These are phyloP conservation scores for Apophysomyces sp. DNA, from an alignment of 371 early-diverging fungal genomes.

Conservation along the genomic window DNA sequence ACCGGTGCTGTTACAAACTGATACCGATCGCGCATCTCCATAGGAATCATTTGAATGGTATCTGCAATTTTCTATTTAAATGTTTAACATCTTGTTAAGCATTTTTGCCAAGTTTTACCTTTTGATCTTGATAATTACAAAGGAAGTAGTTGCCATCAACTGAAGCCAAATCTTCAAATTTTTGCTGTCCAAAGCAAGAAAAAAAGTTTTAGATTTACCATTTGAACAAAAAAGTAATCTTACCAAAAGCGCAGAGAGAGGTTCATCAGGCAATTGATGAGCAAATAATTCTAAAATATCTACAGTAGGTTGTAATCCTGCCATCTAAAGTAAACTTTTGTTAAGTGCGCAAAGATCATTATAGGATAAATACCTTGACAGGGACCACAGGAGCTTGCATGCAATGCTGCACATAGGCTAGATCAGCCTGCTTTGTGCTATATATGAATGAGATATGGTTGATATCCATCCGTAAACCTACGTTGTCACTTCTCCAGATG, in stretches of 20 bases:
- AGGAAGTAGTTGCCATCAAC: conserved; percentile 73
- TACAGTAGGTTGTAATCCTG: conserved; percentile 76
- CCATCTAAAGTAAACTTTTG: conserved; percentile 41
- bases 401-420: conserved; percentile 28
- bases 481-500: conserved; percentile 66
- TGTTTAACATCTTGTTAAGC: not conserved
- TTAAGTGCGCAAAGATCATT: not conserved
- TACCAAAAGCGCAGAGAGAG: conserved; percentile 65
- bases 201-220: conserved; percentile 13
- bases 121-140: conserved; percentile 71
- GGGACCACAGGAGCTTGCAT: conserved; percentile 28
- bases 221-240: conserved; percentile 13
- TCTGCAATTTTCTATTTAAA: conserved; percentile 55
- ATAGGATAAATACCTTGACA: conserved; percentile 24
- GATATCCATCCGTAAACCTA: conserved; percentile 22
- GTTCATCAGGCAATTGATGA: conserved; percentile 65
- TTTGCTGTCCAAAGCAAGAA: conserved; percentile 33
- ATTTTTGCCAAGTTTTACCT: conserved; percentile 30
- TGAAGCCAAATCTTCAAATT: conserved; percentile 69
- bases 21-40: conserved; percentile 66
- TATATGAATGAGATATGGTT: conserved; percentile 10
- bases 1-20: conserved; percentile 70
- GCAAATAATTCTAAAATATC: conserved; percentile 85
- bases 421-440: conserved; percentile 25
- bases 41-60: conserved; percentile 55